phyloP scores from a whole-genome alignment of 1,284 basidiomycete species.

The Sporisorium sorghi region DNA sequence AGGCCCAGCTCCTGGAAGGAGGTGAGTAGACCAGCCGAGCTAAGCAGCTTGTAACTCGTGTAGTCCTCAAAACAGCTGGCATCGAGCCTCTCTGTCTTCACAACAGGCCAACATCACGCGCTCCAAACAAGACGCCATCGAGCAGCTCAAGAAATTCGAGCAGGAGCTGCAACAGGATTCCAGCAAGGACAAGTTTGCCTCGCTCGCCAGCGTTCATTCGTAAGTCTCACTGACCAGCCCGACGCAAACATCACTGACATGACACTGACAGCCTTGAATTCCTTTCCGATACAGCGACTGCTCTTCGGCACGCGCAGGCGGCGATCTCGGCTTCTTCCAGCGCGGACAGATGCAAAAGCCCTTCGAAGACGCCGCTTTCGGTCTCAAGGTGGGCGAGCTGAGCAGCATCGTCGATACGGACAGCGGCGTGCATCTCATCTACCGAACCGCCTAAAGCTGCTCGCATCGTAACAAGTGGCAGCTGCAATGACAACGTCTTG shows the following conservation, averaged over 20 bases:
- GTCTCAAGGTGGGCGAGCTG: conserved; percentile 82
- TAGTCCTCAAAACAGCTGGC: too few species aligned
- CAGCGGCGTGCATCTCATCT: conserved; percentile 94
- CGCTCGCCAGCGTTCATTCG: conserved; percentile 61
- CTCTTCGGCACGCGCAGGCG: conserved; percentile 64
- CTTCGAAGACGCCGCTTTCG: conserved; percentile 92
- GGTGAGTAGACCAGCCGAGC: conserved; percentile 22
- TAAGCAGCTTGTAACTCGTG: too few species aligned
- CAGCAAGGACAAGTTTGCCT: conserved; percentile 57
- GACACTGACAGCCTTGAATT: not conserved
- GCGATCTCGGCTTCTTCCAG: conserved; percentile 77
- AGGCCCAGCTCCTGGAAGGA: conserved; percentile 76
- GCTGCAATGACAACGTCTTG: not conserved
- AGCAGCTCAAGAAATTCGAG: conserved; percentile 74
- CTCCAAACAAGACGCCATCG: conserved; percentile 87
- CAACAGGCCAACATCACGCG: conserved; percentile 85
- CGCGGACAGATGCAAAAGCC: conserved; percentile 95
- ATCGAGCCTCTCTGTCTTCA: too few species aligned
- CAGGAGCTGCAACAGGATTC: conserved; percentile 53
- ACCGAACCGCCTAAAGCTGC: conserved; percentile 80
- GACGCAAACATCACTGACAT: not conserved
- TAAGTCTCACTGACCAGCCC: conserved; percentile 19
- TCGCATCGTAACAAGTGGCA: not conserved
- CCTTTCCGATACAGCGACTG: conserved; percentile 57
- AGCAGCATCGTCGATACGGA: conserved; percentile 89